phyloP scores from a whole-genome alignment of 1,284 basidiomycete genomes.

The Rhodotorula sp. region DNA sequence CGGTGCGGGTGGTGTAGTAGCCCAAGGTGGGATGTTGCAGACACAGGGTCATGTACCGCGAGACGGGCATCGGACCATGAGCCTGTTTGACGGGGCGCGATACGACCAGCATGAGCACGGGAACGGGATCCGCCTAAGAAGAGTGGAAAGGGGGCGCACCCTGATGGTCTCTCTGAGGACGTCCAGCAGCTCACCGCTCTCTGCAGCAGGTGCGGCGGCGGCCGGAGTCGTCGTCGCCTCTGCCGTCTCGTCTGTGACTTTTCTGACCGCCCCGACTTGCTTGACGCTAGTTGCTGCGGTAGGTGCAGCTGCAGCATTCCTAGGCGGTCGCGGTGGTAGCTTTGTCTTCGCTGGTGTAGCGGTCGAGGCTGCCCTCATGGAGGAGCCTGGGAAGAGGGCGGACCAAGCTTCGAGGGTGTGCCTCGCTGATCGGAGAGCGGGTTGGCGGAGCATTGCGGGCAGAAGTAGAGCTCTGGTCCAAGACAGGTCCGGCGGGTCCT shows the following conservation, averaged over 20 bases:
- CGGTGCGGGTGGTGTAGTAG: constrained; percentile 74
- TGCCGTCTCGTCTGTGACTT: background rate
- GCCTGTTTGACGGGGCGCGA: constrained; percentile 57
- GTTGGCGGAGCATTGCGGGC: too few species aligned
- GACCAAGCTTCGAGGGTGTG: background rate
- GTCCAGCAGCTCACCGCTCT: constrained; percentile 23
- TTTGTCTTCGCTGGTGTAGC: background rate
- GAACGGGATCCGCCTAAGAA: too few species aligned
- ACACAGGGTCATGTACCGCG: constrained; percentile 85
- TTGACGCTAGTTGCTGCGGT: constrained; percentile 4
- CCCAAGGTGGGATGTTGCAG: constrained; percentile 81
- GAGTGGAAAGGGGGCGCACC: constrained; percentile 9
- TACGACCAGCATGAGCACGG: too few species aligned
- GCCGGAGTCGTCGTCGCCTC: background rate
- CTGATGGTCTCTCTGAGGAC: constrained; percentile 40
- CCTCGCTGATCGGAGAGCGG: background rate
- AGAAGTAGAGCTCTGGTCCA: too few species aligned
- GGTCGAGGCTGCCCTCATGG: background rate
- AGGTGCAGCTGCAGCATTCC: background rate
- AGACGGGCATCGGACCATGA: constrained; percentile 79
- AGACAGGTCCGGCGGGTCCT: too few species aligned
- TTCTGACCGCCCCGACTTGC: constrained; percentile 1
- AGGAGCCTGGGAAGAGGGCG: too few species aligned
- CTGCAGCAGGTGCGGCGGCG: background rate
- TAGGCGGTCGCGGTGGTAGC: background rate